phyloP scores from a whole-genome alignment of 2,329 filamentous ascomycete species.

The Penicillium sp. region DNA sequence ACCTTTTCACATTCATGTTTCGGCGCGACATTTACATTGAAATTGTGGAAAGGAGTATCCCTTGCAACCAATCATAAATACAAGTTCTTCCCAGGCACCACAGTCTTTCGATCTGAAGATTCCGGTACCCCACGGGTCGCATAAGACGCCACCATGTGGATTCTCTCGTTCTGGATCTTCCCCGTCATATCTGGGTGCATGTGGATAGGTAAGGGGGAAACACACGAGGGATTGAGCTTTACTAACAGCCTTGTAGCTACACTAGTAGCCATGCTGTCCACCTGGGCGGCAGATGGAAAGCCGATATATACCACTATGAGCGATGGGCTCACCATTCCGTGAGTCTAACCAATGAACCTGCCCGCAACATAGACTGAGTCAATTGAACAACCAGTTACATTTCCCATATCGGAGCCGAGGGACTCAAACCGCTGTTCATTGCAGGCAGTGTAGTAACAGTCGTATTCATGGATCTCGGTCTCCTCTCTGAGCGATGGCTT shows the following conservation, averaged over 20 bases:
- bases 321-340: conserved; percentile 6
- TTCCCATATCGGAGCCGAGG: conserved; percentile 11
- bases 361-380: neutral
- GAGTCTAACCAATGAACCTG: neutral
- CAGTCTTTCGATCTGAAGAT: neutral
- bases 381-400: conserved; percentile 6
- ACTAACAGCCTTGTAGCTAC: conserved; percentile 4
- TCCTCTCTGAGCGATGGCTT: conserved; percentile 10
- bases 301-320: conserved; percentile 6
- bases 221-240: neutral
- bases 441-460: conserved; percentile 8
- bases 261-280: conserved; percentile 5
- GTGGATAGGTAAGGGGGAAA: conserved; percentile 8
- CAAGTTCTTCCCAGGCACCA: neutral
- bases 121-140: neutral
- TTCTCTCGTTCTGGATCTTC: conserved; percentile 11
- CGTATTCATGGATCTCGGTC: conserved; percentile 8
- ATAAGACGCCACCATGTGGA: conserved; percentile 6
- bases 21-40: neutral
- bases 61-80: conserved; percentile 4
- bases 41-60: neutral
- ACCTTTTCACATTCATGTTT: neutral
- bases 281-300: conserved; percentile 11
- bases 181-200: conserved; percentile 10
- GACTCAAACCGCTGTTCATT: conserved; percentile 10